Conservation (phyloP, 257 asterid genomes). For the Penstemon barbatus region DNA sequence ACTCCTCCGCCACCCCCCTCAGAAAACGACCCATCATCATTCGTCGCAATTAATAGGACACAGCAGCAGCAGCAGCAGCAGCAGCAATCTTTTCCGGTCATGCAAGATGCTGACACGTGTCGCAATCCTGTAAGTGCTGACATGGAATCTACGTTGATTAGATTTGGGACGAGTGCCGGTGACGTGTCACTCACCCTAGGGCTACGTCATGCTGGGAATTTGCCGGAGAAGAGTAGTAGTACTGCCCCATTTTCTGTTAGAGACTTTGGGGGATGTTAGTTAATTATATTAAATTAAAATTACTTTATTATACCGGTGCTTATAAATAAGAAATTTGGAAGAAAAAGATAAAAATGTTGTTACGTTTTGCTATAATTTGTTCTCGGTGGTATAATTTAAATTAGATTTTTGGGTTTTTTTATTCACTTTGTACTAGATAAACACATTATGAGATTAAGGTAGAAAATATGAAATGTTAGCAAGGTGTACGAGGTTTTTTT, state of each 20-base stretch:
- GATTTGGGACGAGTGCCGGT: slow-evolving; percentile 73
- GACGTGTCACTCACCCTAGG: slow-evolving; percentile 97
- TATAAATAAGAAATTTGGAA: slow-evolving; percentile 35
- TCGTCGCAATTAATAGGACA: slow-evolving; percentile 52
- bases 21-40: slow-evolving; percentile 67
- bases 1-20: slow-evolving; percentile 43
- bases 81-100: slow-evolving; percentile 32
- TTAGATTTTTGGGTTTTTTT: not conserved
- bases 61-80: slow-evolving; percentile 28
- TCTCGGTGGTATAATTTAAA: not conserved
- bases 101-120: slow-evolving; percentile 37
- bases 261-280: slow-evolving; percentile 53
- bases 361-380: slow-evolving; percentile 10
- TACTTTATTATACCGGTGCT: slow-evolving; percentile 17
- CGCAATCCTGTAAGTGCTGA: slow-evolving; percentile 27
- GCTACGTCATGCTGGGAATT: slow-evolving; percentile 87
- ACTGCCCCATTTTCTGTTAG: slow-evolving; percentile 53
- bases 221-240: slow-evolving; percentile 61
- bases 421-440: slow-evolving; percentile 27
- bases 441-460: slow-evolving; percentile 32
- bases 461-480: slow-evolving; percentile 36
- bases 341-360: not conserved
- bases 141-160: slow-evolving; percentile 53
- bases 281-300: not conserved
- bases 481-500: slow-evolving; percentile 37